Base-by-base conservation (phyloP, 306 rosid genomes). In the Calophaca sinica region DNA sequence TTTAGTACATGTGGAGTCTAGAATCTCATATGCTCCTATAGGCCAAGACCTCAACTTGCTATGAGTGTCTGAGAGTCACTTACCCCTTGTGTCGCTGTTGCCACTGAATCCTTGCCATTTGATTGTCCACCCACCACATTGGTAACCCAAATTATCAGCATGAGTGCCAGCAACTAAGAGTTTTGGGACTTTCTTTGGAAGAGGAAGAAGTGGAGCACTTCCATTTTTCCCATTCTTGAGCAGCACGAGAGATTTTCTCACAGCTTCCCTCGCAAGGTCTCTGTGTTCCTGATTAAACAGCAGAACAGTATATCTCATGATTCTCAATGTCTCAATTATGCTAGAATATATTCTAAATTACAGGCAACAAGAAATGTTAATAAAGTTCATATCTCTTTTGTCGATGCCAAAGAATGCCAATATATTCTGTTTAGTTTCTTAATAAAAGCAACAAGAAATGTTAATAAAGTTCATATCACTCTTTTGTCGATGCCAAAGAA, bases 111-210 rank as follows among this genome's bases (percentile, higher is more conserved):
- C 98, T 86, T 87, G 96, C 98, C 98, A 94, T 71, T 84, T 54
- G 53, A 91, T 94, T 80, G 98, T 94, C 98, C 98, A 94, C 36
- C 98, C 98, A 59, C 98, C 98, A 45, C 98, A 94, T 76, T 94
- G 98, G 78, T 90, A 94, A 29, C 98, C 97, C 83, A 94, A 91
- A 86, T 94, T 94, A 86, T 94, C 89, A 8, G 96, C 97, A 81
- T 94, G 98, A 71, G 85, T 81, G 44, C 98, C 98, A 33, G 96
- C 87, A 53, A 92, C 93, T 15, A 94, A 83, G 80, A 94, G 36
- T 85, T 88, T 94, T 26, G 81, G 49, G 49, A 70, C 89, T 77
- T 86, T 82, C 87, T 90, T 92, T 53, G 92, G 79, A 85, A 94
- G 96, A 38, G 98, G 98, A 72, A 94, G 84, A 62, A 94, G 81